Conservation (phyloP, 352 stramenopile genomes). For the Phytophthora multivora region DNA sequence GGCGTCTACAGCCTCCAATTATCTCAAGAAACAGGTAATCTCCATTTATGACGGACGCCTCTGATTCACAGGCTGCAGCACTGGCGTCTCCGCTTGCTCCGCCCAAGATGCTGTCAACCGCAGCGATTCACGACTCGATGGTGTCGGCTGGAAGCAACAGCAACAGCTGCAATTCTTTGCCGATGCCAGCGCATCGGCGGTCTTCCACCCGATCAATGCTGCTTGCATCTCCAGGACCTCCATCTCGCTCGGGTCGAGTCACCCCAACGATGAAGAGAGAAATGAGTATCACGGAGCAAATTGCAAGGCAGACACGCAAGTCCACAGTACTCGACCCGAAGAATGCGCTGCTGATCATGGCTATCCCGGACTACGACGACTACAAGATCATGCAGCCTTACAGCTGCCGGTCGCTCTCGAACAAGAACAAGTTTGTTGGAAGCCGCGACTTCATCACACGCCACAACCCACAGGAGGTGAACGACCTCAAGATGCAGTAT, state of each 20-base stretch:
- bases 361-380: conserved; percentile 79
- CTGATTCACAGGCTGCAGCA: not conserved
- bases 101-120: conserved; percentile 19
- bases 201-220: conserved; percentile 41
- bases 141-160: conserved; percentile 1
- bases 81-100: conserved; percentile 1
- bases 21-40: too few relatives aligned
- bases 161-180: conserved; percentile 19
- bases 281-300: conserved; percentile 77
- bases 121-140: conserved; percentile 11
- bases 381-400: conserved; percentile 81
- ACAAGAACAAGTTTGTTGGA: conserved; percentile 69
- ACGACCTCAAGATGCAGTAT: conserved; percentile 79
- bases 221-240: conserved; percentile 22
- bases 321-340: conserved; percentile 74
- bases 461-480: conserved; percentile 75
- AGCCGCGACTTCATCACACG: conserved; percentile 69
- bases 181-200: conserved; percentile 10
- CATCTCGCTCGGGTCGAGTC: conserved; percentile 10
- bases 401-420: conserved; percentile 68
- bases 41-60: conserved; percentile 8
- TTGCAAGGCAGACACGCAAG: conserved; percentile 66
- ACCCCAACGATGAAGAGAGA: conserved; percentile 37
- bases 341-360: conserved; percentile 70
- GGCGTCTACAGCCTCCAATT: too few relatives aligned